A percentile compares a stretch with the other conserved stretches of the same genome.
These are phyloP conservation scores for Crithidia brevicula DNA, from an alignment of 208 protist genomes.

Conservation along the genomic window DNA sequence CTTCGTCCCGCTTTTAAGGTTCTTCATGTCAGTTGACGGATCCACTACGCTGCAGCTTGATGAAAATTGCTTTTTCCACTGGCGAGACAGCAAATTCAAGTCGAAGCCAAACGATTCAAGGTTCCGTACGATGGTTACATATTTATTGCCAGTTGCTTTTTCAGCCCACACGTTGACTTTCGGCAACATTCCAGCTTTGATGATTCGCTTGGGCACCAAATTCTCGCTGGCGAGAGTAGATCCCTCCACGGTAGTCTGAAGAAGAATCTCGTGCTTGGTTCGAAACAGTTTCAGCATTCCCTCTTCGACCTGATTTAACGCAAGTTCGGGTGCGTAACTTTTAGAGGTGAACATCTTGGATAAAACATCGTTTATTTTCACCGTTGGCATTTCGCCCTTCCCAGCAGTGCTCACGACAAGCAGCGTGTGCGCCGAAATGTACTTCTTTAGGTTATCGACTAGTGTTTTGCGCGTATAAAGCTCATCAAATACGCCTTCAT, in stretches of 20 bases:
- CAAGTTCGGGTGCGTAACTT: slow-evolving; percentile 25
- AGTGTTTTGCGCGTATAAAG: slow-evolving; percentile 50
- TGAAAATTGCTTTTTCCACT: slow-evolving; percentile 71
- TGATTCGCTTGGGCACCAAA: slow-evolving; percentile 33
- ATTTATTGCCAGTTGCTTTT: slow-evolving; percentile 51
- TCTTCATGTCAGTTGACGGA: slow-evolving; percentile 50
- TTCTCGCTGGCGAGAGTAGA: slow-evolving; percentile 30
- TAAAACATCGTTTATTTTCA: slow-evolving; percentile 47
- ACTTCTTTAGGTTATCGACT: slow-evolving; percentile 52
- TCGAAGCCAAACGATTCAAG: slow-evolving; percentile 70
- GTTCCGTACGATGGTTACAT: slow-evolving; percentile 65
- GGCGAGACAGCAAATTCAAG: slow-evolving; percentile 38
- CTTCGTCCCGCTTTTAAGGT: slow-evolving; percentile 64
- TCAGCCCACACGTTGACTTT: slow-evolving; percentile 53
- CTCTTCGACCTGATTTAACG: slow-evolving; percentile 43
- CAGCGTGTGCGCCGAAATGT: slow-evolving; percentile 43
- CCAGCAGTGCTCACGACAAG: slow-evolving; percentile 22
- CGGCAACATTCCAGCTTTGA: slow-evolving; percentile 48
- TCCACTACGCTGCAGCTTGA: slow-evolving; percentile 60
- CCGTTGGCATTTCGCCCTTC: slow-evolving; percentile 39
- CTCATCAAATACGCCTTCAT: slow-evolving; percentile 31
- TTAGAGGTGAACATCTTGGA: slow-evolving; percentile 27
- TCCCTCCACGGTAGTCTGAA: slow-evolving; percentile 52
- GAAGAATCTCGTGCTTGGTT: slow-evolving; percentile 56
- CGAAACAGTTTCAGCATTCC: slow-evolving; percentile 43